Evolutionary conservation across 306 rosid species (phyloP), one percentile per base, ranked within the genome.

Genomic region (Quercus ilex): DNA sequence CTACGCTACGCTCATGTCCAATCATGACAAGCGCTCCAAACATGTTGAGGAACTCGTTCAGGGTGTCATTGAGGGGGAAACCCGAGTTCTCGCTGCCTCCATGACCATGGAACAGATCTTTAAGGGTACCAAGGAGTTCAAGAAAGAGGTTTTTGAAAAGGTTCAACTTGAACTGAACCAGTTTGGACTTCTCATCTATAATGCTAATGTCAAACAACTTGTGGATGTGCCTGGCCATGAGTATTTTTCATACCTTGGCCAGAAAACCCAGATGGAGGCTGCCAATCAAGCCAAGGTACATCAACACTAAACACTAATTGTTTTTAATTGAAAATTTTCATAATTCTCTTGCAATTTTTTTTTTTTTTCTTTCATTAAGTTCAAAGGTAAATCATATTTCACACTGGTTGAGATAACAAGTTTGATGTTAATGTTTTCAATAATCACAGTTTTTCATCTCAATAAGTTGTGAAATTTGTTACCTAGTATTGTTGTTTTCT

Each of bases 241-340:
- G 56, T 92, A 92, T 49, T 92, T 92, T 83, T 85, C 89, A 12
- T 90, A 92, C 11, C 51, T 92, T 51, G 97, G 91, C 0, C 90
- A 90, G 77, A 92, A 92, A 82, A 92, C 89, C 3, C 92, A 92
- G 74, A 89, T 88, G 85, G 92, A 88, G 53, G 94, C 91, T 0
- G 90, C 86, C 0, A 90, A 92, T 28, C 92, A 88, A 63, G 94
- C 90, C 0, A 88, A 30, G 59, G 80, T 88, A 57, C 28, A 20
- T 20, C 10, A 2, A 4, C 21, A 38, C 43, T 38, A 38, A 38
- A 38, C 43, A 7, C 46, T 38, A 38, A 1, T 57, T 2, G 26
- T 12, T 57, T 11, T 5, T 3, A 57, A 38, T 38, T 1, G 46
- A 38, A 38, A 1, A 38, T 38, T 1, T 38, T 38, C 43, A 38